Percentiles rank a stretch among this genome's conserved stretches.
These are phyloP conservation scores for Cordyceps farinosa DNA, from an alignment of 2,329 filamentous ascomycete genomes.

Conservation along the genomic window DNA sequence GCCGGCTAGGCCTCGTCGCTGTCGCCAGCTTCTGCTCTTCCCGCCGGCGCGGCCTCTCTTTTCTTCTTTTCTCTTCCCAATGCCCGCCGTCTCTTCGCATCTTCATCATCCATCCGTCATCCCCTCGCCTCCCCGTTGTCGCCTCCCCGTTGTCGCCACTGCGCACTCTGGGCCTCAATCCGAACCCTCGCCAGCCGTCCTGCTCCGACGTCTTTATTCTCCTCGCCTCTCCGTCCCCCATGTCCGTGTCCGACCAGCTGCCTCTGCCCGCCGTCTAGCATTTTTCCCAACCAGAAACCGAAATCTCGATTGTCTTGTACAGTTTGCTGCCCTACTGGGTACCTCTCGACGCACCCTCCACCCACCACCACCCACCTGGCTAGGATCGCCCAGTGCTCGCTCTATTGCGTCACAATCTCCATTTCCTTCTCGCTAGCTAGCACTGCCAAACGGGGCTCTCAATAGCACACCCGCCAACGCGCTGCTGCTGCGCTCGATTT, in stretches of 20 bases:
- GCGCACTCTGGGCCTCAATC: neutral
- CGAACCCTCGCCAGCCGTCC: neutral
- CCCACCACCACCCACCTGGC: conserved; percentile 4
- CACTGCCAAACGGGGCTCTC: conserved; percentile 8
- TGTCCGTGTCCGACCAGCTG: neutral
- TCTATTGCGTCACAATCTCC: conserved; percentile 18
- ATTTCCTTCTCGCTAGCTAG: conserved; percentile 13
- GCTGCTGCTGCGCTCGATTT: neutral
- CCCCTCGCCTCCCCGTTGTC: neutral
- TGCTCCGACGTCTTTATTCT: neutral
- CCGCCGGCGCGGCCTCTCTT: neutral
- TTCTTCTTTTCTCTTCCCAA: neutral
- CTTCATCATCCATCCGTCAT: neutral
- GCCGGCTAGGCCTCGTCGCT: neutral
- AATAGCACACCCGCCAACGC: conserved; percentile 7
- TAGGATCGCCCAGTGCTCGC: conserved; percentile 16
- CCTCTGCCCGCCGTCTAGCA: neutral
- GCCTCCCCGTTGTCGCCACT: neutral
- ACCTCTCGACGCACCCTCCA: conserved; percentile 10
- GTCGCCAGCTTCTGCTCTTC: neutral
- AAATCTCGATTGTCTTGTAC: conserved; percentile 14
- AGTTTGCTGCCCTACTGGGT: conserved; percentile 9
- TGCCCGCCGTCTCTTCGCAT: neutral
- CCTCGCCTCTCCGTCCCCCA: neutral
- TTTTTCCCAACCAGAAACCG: neutral